Conservation (phyloP, 805 yeast genomes). For the Tetrapisispora phaffii region DNA sequence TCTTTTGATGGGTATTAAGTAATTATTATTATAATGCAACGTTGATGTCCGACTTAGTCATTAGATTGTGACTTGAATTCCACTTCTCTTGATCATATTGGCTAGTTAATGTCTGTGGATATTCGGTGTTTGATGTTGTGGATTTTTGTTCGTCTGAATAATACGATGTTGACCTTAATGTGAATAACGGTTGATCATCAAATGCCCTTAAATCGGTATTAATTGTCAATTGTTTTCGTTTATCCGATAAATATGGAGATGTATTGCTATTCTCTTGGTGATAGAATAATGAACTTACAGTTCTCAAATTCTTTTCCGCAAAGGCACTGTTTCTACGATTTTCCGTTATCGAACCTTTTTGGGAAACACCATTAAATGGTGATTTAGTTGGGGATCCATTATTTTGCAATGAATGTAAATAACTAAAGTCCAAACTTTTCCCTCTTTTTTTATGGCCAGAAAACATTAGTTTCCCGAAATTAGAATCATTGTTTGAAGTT, state of each 20-base stretch:
- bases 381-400: constrained; percentile 28
- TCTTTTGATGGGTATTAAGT: not conserved
- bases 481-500: constrained; percentile 2
- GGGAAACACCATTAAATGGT: constrained; percentile 9
- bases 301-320: constrained; percentile 4
- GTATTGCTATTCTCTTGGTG: constrained; percentile 7
- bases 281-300: constrained; percentile 8
- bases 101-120: constrained; percentile 24
- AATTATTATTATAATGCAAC: not conserved
- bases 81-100: constrained; percentile 31
- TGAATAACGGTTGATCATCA: constrained; percentile 5
- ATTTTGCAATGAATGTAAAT: constrained; percentile 23
- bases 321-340: not conserved
- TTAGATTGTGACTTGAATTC: constrained; percentile 11
- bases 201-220: constrained; percentile 2
- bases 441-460: constrained; percentile 16
- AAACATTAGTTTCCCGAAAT: not conserved
- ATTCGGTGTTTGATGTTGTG: constrained; percentile 7
- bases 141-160: constrained; percentile 5
- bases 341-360: not conserved
- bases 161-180: not conserved
- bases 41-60: not conserved
- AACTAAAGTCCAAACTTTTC: constrained; percentile 25
- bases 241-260: constrained; percentile 1
- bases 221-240: constrained; percentile 3